Conservation (phyloP, 345 rosid genomes). For the Populus davidiana region DNA sequence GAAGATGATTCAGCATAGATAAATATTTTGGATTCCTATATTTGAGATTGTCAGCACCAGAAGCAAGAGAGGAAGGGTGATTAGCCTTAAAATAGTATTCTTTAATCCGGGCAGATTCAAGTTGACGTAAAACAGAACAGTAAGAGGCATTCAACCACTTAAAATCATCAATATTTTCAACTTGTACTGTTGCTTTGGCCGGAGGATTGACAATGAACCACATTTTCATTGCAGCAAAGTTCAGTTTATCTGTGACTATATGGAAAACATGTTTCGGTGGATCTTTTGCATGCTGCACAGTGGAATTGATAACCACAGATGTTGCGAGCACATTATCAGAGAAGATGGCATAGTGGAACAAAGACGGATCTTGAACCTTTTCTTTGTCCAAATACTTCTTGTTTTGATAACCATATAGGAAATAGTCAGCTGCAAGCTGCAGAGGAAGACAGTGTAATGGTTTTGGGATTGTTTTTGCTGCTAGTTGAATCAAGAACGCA, state of each 20-base stretch:
- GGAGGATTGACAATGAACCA: slow-evolving; percentile 69
- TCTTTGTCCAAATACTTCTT: slow-evolving; percentile 35
- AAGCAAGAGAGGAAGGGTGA: slow-evolving; percentile 61
- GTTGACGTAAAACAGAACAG: slow-evolving; percentile 80
- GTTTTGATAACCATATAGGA: slow-evolving; percentile 44
- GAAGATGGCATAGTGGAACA: slow-evolving; percentile 91
- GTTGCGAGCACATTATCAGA: slow-evolving; percentile 95
- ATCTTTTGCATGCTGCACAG: slow-evolving; percentile 56
- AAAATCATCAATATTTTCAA: slow-evolving; percentile 69
- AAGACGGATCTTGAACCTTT: slow-evolving; percentile 69
- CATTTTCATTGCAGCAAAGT: slow-evolving; percentile 74
- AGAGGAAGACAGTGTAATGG: slow-evolving; percentile 90
- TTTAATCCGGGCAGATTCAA: slow-evolving; percentile 76
- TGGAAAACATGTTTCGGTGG: slow-evolving; percentile 92
- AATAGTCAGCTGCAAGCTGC: slow-evolving; percentile 85
- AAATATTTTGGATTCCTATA: slow-evolving; percentile 81
- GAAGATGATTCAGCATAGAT: slow-evolving; percentile 83
- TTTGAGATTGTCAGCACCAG: slow-evolving; percentile 75
- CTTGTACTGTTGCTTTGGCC: slow-evolving; percentile 51
- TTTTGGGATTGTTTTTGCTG: slow-evolving; percentile 86
- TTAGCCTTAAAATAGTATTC: slow-evolving; percentile 82
- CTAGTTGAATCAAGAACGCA: slow-evolving; percentile 87
- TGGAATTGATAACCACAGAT: slow-evolving; percentile 93
- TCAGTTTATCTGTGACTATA: slow-evolving; percentile 84
- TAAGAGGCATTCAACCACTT: slow-evolving; percentile 85